A percentile compares a stretch with the other conserved stretches of the same genome.
Evolutionary conservation across 495 filamentous ascomycete species (phyloP).

Genomic region (Xylaria grammica): DNA sequence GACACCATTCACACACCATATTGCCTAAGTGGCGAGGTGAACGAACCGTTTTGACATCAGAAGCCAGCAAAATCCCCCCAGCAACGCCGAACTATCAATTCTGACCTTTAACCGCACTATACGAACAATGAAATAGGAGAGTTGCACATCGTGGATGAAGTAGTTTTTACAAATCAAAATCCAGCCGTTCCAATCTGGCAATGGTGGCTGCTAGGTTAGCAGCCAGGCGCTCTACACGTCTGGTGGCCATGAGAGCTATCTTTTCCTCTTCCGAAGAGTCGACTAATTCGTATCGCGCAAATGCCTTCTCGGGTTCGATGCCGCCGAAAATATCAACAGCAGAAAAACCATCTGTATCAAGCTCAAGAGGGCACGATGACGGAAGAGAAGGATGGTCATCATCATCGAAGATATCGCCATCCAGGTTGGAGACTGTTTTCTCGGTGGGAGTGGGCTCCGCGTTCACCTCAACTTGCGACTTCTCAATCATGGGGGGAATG

Average conservation of each 20-base stretch:
- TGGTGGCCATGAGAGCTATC: conserved; percentile 40
- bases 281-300: conserved; percentile 63
- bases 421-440: conserved; percentile 20
- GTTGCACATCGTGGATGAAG: background rate
- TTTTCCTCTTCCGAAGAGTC: conserved; percentile 55
- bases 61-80: too few relatives aligned
- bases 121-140: background rate
- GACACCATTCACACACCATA: background rate
- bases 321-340: conserved; percentile 57
- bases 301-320: conserved; percentile 62
- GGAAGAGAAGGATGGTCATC: conserved; percentile 34
- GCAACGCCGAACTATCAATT: background rate
- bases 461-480: conserved; percentile 37
- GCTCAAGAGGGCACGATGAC: conserved; percentile 32
- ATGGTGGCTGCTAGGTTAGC: conserved; percentile 45
- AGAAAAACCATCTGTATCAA: conserved; percentile 40
- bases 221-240: conserved; percentile 46
- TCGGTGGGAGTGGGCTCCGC: conserved; percentile 56
- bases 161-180: conserved; percentile 37
- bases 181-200: conserved; percentile 46
- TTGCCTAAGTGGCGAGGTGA: background rate
- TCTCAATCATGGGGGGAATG: conserved; percentile 32
- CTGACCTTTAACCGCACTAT: background rate
- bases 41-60: background rate
- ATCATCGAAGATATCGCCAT: conserved; percentile 47